Evolutionary conservation across 495 filamentous ascomycete species (phyloP).

Genomic region (Hyaloscypha bicolor): DNA sequence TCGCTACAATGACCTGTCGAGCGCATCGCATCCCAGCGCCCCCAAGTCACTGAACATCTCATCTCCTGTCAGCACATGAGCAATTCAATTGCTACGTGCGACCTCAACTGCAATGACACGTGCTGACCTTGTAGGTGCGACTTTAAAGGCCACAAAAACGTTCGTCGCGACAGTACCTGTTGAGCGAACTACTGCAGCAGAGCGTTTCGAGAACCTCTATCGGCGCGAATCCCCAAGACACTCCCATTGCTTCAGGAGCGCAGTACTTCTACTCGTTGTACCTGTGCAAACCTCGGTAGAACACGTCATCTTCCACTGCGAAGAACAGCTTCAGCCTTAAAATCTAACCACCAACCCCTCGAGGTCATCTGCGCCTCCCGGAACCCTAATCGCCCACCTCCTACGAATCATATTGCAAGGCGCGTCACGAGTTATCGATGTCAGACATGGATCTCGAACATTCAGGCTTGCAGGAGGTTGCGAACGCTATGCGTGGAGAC

Average conservation of each 20-base stretch:
- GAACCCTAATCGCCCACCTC: conserved; percentile 4
- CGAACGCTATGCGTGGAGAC: conserved; percentile 34
- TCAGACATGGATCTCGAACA: conserved; percentile 34
- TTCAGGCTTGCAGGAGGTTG: conserved; percentile 33
- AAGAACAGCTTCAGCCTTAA: conserved; percentile 29
- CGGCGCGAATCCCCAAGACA: conserved; percentile 22
- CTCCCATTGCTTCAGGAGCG: conserved; percentile 14
- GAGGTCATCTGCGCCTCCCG: conserved; percentile 34
- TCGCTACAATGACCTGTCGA: conserved; percentile 24
- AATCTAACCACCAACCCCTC: conserved; percentile 31
- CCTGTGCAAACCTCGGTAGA: conserved; percentile 32
- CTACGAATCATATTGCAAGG: conserved; percentile 31
- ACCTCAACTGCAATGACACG: conserved; percentile 36
- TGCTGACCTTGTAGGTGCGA: conserved; percentile 34
- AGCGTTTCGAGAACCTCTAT: conserved; percentile 30
- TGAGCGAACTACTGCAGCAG: conserved; percentile 33
- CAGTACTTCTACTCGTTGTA: conserved; percentile 29
- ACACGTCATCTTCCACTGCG: conserved; percentile 28
- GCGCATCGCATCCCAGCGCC: neutral
- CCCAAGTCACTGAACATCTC: conserved; percentile 17
- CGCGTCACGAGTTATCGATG: conserved; percentile 27
- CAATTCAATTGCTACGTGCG: conserved; percentile 29
- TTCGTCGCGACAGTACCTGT: conserved; percentile 27
- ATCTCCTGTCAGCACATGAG: conserved; percentile 27
- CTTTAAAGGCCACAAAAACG: conserved; percentile 32